These are phyloP conservation scores for Rhododendron henanense DNA, from an alignment of 148 eudicot genomes.

Conservation along the genomic window DNA sequence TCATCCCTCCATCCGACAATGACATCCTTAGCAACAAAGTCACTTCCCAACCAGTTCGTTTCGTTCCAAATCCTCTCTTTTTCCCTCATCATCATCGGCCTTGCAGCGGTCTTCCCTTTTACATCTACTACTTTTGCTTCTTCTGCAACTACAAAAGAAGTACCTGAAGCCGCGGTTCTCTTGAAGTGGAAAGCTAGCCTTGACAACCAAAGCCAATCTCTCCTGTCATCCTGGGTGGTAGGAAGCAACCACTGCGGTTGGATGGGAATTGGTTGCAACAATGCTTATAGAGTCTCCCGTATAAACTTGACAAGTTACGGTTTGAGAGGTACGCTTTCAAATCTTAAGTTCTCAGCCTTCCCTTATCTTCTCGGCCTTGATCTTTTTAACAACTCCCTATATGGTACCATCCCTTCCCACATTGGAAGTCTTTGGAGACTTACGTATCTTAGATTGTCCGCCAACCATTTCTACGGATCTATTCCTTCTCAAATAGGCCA, in stretches of 20 bases:
- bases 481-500: background rate
- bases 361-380: background rate
- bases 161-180: background rate
- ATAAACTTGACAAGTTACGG: too few relatives aligned
- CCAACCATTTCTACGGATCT: background rate
- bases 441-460: background rate
- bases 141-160: background rate
- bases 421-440: background rate
- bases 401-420: background rate
- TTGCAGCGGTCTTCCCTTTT: background rate
- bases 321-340: background rate
- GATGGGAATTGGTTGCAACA: too few relatives aligned
- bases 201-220: background rate
- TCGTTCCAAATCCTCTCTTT: background rate
- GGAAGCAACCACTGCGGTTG: background rate
- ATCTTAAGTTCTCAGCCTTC: background rate
- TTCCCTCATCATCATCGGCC: background rate
- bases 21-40: background rate
- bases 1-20: background rate
- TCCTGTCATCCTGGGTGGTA: background rate
- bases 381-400: background rate
- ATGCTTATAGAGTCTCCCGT: too few relatives aligned
- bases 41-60: background rate
- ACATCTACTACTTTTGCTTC: background rate
- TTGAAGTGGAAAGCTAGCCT: background rate